A percentile compares a stretch with the other conserved stretches of the same genome.
Evolutionary conservation across 371 early-diverging fungal genomes (phyloP).

Genomic region (Nematocida ironsii): DNA sequence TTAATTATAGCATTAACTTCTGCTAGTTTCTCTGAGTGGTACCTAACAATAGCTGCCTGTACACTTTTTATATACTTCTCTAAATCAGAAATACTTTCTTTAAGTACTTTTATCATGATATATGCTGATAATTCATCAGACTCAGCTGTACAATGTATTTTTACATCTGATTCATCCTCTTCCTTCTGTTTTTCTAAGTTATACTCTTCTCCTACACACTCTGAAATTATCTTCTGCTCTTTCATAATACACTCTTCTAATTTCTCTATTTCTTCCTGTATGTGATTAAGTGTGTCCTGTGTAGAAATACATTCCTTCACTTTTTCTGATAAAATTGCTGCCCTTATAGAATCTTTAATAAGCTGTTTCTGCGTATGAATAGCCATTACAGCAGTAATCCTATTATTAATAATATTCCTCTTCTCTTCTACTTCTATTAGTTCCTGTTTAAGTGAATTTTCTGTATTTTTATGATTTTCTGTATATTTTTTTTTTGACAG

Average conservation of each 20-base stretch:
- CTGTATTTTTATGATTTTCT: not conserved
- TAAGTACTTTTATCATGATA: slow-evolving; percentile 70
- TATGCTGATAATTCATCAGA: slow-evolving; percentile 44
- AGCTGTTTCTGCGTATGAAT: slow-evolving; percentile 17
- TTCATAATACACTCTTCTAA: slow-evolving; percentile 5
- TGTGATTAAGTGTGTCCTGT: slow-evolving; percentile 1
- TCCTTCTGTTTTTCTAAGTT: slow-evolving; percentile 78
- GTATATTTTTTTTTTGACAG: not conserved
- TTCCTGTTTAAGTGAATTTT: not conserved
- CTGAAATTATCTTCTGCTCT: slow-evolving; percentile 36
- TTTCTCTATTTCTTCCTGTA: slow-evolving; percentile 19
- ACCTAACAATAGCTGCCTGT: slow-evolving; percentile 82
- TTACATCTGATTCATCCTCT: slow-evolving; percentile 72
- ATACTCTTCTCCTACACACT: slow-evolving; percentile 73
- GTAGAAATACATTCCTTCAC: slow-evolving; percentile 17
- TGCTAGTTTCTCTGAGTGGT: slow-evolving; percentile 88
- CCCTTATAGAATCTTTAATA: slow-evolving; percentile 34
- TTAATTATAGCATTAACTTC: slow-evolving; percentile 91
- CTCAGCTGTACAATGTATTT: slow-evolving; percentile 67
- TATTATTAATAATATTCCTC: not conserved
- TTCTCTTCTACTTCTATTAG: slow-evolving; percentile 5
- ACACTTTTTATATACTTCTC: slow-evolving; percentile 72
- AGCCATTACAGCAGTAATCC: not conserved
- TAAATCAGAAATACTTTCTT: slow-evolving; percentile 78
- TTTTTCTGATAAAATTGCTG: not conserved